A percentile compares a stretch with the other conserved stretches of the same genome.
phyloP scores from a whole-genome alignment of 331 rosid species.

The Rhamnella rubrinervis region DNA sequence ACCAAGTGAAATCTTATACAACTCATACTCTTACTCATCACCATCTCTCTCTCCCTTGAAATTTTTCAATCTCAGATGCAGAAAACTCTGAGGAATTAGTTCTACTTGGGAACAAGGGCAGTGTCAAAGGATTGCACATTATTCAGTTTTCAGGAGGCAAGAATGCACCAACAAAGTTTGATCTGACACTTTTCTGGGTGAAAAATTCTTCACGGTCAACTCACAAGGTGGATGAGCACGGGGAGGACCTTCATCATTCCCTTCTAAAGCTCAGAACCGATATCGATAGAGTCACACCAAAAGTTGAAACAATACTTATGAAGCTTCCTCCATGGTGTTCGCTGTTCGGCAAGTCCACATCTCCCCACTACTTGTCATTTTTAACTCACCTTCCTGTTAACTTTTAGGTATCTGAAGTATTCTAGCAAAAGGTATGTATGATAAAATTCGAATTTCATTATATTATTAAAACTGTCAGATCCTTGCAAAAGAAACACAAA shows the following conservation, averaged over 20 bases:
- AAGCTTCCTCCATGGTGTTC: conserved; percentile 93
- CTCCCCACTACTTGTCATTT: conserved; percentile 74
- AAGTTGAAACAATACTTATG: conserved; percentile 50
- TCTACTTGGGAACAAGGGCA: conserved; percentile 44
- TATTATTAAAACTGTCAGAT: no score
- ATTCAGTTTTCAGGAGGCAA: conserved; percentile 87
- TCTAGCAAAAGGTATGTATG: background rate
- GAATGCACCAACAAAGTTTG: conserved; percentile 59
- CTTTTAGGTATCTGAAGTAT: conserved; percentile 35
- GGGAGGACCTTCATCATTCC: conserved; percentile 24
- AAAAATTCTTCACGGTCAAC: conserved; percentile 30
- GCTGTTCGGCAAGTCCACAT: conserved; percentile 83
- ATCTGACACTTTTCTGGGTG: conserved; percentile 59
- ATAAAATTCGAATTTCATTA: background rate
- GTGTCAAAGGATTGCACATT: conserved; percentile 69
- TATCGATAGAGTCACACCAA: conserved; percentile 48
- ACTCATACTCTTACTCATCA: conserved; percentile 3
- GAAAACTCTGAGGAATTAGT: conserved; percentile 58
- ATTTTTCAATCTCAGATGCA: conserved; percentile 29
- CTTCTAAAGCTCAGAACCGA: conserved; percentile 90
- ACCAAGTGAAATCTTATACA: background rate
- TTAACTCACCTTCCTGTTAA: conserved; percentile 60
- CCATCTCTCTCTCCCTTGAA: conserved; percentile 11
- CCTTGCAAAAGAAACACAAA: no score
- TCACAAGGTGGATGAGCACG: conserved; percentile 6